These are phyloP conservation scores for Phylloporus sp. DNA, from an alignment of 768 basidiomycete genomes.

Conservation along the genomic window DNA sequence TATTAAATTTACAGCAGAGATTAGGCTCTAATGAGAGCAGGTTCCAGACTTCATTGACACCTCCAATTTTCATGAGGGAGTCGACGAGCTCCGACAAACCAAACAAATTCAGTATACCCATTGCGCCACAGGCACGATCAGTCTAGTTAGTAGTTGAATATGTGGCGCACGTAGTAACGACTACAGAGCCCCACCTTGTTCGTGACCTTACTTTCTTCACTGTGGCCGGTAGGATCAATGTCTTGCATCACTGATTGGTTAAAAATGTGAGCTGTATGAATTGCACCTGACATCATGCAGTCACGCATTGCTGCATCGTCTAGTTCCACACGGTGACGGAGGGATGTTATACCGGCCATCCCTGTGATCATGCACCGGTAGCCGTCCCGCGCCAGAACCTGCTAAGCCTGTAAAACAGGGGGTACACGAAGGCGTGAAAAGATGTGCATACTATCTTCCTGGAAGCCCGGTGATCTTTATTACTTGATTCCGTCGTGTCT, in stretches of 20 bases:
- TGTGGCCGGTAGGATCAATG: neutral
- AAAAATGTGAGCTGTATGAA: neutral
- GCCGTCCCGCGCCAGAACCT: neutral
- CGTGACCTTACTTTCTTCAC: neutral
- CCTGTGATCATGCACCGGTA: neutral
- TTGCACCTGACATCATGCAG: neutral
- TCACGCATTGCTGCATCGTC: neutral
- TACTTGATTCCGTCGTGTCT: neutral
- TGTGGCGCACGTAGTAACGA: no score
- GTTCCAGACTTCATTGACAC: neutral
- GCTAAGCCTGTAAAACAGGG: neutral
- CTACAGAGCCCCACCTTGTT: neutral
- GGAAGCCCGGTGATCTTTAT: neutral
- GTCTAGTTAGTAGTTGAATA: neutral
- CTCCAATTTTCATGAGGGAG: neutral
- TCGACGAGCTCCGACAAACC: neutral
- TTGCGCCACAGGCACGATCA: neutral
- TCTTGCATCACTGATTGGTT: neutral
- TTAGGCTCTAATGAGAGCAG: neutral
- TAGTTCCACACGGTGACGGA: neutral
- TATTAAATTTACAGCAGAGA: accelerated
- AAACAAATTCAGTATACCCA: neutral
- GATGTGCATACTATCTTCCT: neutral
- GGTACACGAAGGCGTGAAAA: neutral
- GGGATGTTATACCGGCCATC: neutral